Evolutionary conservation across 2,329 filamentous ascomycete genomes (phyloP).

Genomic region (Graphilbum ipis-grandicollis): DNA sequence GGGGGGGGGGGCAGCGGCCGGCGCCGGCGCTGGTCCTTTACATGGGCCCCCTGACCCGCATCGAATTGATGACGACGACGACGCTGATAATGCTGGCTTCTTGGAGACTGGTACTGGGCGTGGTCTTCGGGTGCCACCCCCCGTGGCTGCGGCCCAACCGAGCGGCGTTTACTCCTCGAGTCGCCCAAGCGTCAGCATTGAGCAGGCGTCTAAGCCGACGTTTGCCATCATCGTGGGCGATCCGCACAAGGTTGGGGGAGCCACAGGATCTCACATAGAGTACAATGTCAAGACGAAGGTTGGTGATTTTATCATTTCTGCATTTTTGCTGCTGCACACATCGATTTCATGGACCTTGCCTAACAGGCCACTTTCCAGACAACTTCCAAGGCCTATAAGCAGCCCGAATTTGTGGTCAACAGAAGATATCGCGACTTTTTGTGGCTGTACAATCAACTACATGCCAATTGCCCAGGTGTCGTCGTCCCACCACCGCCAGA

Average conservation of each 20-base stretch:
- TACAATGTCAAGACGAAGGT: slow-evolving; percentile 87
- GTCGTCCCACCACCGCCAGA: slow-evolving; percentile 92
- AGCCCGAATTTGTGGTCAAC: slow-evolving; percentile 83
- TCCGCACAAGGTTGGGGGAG: slow-evolving; percentile 91
- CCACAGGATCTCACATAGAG: slow-evolving; percentile 94
- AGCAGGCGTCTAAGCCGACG: slow-evolving; percentile 81
- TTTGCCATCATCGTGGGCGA: slow-evolving; percentile 90
- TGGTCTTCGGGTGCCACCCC: slow-evolving; percentile 48
- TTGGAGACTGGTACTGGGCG: slow-evolving; percentile 10
- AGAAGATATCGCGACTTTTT: slow-evolving; percentile 91
- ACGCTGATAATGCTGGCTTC: slow-evolving; percentile 21
- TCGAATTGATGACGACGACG: slow-evolving; percentile 48
- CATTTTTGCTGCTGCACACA: too few species aligned
- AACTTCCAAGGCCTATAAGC: slow-evolving; percentile 86
- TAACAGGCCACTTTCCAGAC: slow-evolving; percentile 40
- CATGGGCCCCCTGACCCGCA: slow-evolving; percentile 38
- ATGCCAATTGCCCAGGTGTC: slow-evolving; percentile 85
- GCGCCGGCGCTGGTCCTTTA: too few species aligned
- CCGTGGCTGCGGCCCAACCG: slow-evolving; percentile 39
- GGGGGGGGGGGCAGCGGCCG: slow-evolving; percentile 15
- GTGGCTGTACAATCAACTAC: slow-evolving; percentile 91
- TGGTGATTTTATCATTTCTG: not conserved
- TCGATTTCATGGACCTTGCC: too few species aligned
- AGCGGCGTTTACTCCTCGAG: slow-evolving; percentile 32
- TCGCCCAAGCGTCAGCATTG: slow-evolving; percentile 71